Evolutionary conservation across 345 rosid genomes (phyloP), one percentile per base, ranked within the genome.

Genomic region (Iberis pinnata): DNA sequence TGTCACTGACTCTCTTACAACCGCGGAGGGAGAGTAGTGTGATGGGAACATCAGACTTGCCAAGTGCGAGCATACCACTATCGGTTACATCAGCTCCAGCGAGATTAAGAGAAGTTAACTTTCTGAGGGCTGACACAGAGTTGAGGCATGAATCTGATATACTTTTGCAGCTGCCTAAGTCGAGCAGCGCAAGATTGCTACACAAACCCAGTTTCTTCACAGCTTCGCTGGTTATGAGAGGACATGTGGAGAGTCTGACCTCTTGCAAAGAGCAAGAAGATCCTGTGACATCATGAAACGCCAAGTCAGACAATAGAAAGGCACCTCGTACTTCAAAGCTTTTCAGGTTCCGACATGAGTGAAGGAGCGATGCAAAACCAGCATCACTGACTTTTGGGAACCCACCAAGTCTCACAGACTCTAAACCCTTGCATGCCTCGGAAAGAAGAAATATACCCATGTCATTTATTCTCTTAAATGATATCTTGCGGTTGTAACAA

Each of bases 321-420:
- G 83, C 80, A 59, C 75, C 78, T 16, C 78, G 75, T 29, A 77
- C 75, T 73, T 79, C 86, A 74, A 79, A 75, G 35, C 60, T 79
- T 67, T 74, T 77, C 44, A 84, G 48, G 57, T 64, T 71, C 61
- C 60, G 70, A 49, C 82, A 80, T 15, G 82, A 76, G 26, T 78
- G 81, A 4, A 83, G 75, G 52, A 84, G 65, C 13, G 83, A 74
- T 9, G 93, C 73, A 33, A 75, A 81, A 45, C 93, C 88, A 50
- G 93, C 88, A 56, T 81, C 93, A 37, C 80, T 84, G 53, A 84
- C 88, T 61, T 65, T 79, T 4, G 75, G 77, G 68, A 84, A 81
- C 10, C 88, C 88, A 46, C 73, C 54, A 4, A 84, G 69, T 24
- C 67, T 79, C 48, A 84, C 72, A 0, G 82, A 72, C 59, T 81